Evolutionary conservation across 2,329 filamentous ascomycete genomes (phyloP).

Genomic region (Trichoderma sp.): DNA sequence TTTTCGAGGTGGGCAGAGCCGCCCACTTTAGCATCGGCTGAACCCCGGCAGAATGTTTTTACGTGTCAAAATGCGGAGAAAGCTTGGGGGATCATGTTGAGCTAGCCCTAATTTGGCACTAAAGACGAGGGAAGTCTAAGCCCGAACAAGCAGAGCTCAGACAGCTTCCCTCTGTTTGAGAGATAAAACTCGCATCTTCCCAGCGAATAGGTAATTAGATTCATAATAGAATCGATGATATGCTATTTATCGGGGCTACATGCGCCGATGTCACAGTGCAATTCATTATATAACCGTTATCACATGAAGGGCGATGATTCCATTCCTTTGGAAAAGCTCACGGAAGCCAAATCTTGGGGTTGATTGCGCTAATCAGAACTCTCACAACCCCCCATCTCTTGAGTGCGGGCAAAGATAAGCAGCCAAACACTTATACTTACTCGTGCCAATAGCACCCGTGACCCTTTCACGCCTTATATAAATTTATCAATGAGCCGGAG

Average conservation of each 20-base stretch:
- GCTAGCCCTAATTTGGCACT: not conserved
- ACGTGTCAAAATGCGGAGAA: not conserved
- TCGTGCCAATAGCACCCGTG: not conserved
- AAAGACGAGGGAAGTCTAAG: not conserved
- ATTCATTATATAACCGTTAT: not conserved
- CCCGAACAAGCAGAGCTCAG: not conserved
- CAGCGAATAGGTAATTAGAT: not conserved
- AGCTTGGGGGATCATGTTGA: not conserved
- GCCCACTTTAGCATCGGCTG: slow-evolving; percentile 11
- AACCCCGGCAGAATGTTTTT: slow-evolving; percentile 4
- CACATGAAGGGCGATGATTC: not conserved
- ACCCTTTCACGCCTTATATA: not conserved
- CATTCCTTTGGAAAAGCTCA: not conserved
- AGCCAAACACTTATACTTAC: not conserved
- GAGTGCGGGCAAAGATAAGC: not conserved
- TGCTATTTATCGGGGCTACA: not conserved
- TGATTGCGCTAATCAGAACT: not conserved
- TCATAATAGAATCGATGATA: not conserved
- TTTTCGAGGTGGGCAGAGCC: slow-evolving; percentile 19
- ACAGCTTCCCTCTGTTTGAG: not conserved
- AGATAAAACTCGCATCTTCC: not conserved
- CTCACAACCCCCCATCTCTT: not conserved
- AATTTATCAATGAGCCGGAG: not conserved
- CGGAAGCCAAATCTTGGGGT: not conserved
- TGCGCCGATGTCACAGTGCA: not conserved